Conservation (phyloP, 257 asterid genomes). For the Coffea eugenioides region DNA sequence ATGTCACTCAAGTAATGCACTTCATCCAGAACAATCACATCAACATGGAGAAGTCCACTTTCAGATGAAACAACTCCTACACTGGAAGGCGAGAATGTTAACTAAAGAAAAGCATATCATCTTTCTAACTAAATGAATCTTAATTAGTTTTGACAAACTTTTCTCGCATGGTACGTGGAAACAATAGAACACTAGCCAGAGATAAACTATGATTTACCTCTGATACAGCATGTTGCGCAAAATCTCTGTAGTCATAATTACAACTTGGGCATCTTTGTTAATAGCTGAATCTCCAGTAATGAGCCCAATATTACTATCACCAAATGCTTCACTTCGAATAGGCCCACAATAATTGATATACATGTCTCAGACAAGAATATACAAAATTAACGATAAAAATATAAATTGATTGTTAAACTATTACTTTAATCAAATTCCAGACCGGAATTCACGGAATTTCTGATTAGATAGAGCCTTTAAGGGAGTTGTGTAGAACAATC, state of each 20-base stretch:
- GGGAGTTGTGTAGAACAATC: conserved; percentile 95
- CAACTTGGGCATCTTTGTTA: conserved; percentile 89
- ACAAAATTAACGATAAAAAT: neutral
- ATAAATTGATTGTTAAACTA: neutral
- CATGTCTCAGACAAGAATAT: conserved; percentile 1
- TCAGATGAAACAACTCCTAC: conserved; percentile 81
- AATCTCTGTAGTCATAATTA: conserved; percentile 97
- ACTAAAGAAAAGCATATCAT: neutral
- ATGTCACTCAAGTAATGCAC: conserved; percentile 97
- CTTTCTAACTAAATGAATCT: neutral
- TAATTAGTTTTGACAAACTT: neutral
- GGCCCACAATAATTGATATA: conserved; percentile 11
- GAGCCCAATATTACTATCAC: conserved; percentile 92
- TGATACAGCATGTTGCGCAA: conserved; percentile 92
- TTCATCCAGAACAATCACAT: conserved; percentile 97
- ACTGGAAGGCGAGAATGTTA: conserved; percentile 36
- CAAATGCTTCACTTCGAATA: conserved; percentile 76
- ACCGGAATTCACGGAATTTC: conserved; percentile 98
- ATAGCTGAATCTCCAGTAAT: conserved; percentile 97
- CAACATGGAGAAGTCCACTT: conserved; percentile 84
- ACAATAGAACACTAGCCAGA: conserved; percentile 11
- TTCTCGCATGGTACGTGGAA: neutral
- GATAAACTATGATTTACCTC: conserved; percentile 43
- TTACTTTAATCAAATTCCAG: conserved; percentile 15
- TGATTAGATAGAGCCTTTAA: conserved; percentile 94